Evolutionary conservation across 208 protist genomes (phyloP), one percentile per base, ranked within the genome.

Genomic region (Acanthamoeba lenticulata): DNA sequence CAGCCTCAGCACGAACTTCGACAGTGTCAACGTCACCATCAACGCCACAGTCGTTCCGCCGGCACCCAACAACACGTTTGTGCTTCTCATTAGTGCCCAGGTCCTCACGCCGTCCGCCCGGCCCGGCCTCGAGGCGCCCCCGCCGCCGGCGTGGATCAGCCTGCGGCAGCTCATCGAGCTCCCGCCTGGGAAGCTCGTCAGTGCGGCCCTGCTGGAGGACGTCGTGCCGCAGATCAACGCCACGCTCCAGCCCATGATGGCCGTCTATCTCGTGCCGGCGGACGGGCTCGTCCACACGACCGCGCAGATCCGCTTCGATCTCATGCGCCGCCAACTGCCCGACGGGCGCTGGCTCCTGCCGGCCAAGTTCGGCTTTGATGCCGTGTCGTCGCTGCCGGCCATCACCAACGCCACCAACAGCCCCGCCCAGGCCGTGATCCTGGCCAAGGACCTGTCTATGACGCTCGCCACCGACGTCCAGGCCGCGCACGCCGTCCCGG

Each of bases 261-360:
- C 29, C 85, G 27, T 91, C 38, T 74, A 44, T 38, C 17, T 36
- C 24, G 40, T 91, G 55, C 85, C 85, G 5, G 17, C 29, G 17
- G 85, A 91, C 42, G 55, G 38, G 5, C 40, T 91, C 38, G 32
- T 91, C 55, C 4, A 91, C 27, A 19, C 7, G 19, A 29, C 27
- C 11, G 32, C 55, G 32, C 85, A 91, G 42, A 32, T 91, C n/a
- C 85, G 85, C 85, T 91, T 91, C 60, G 85, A 91, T 27, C 34
- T 91, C 15, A 34, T 6, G 13, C 36, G 60, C 5, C 17, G n/a
- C 36, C 36, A 91, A 34, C 34, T 36, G 55, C n/a, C 29, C 38
- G 60, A 91, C 29, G 29, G 85, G 21, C 47, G 85, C 15, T 91
- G 85, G 85, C 11, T 42, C 29, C 27, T 91, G 85, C 85, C 85